These are phyloP conservation scores for Ustilago crameri DNA, from an alignment of 1,284 basidiomycete genomes.

Conservation along the genomic window DNA sequence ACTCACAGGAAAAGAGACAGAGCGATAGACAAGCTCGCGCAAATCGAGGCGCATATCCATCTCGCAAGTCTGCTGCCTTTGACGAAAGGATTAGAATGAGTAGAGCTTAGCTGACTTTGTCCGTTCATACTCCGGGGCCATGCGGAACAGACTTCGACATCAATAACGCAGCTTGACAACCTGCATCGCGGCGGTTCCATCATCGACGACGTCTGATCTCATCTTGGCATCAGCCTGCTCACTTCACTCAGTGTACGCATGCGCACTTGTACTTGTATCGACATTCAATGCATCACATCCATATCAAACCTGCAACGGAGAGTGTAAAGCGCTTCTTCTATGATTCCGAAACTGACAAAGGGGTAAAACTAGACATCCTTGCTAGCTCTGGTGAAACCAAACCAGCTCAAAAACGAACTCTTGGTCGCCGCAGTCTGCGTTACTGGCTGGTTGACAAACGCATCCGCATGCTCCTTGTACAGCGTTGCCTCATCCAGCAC, in stretches of 20 bases:
- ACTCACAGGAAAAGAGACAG: slow-evolving; percentile 25
- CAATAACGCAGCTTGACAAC: slow-evolving; percentile 51
- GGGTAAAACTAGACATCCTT: not conserved
- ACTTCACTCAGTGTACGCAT: too few relatives aligned
- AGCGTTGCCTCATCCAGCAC: slow-evolving; percentile 44
- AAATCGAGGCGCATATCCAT: slow-evolving; percentile 53
- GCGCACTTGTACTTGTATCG: slow-evolving; percentile 17
- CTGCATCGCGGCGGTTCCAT: slow-evolving; percentile 46
- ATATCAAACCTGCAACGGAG: too few relatives aligned
- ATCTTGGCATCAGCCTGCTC: not conserved
- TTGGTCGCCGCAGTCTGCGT: not conserved
- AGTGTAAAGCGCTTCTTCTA: too few relatives aligned
- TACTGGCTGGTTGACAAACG: slow-evolving; percentile 25
- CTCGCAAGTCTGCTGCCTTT: slow-evolving; percentile 21
- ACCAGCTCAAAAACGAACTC: not conserved
- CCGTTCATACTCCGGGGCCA: too few relatives aligned
- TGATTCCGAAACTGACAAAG: too few relatives aligned
- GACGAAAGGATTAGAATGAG: too few relatives aligned
- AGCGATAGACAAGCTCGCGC: slow-evolving; percentile 43
- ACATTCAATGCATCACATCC: too few relatives aligned
- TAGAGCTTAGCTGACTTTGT: too few relatives aligned
- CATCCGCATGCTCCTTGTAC: slow-evolving; percentile 32
- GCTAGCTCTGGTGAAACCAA: not conserved
- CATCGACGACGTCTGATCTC: slow-evolving; percentile 27
- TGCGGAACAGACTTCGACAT: slow-evolving; percentile 44